Evolutionary conservation across 2,329 filamentous ascomycete genomes (phyloP).

Genomic region (Ophiocordyceps camponoti-floridani): DNA sequence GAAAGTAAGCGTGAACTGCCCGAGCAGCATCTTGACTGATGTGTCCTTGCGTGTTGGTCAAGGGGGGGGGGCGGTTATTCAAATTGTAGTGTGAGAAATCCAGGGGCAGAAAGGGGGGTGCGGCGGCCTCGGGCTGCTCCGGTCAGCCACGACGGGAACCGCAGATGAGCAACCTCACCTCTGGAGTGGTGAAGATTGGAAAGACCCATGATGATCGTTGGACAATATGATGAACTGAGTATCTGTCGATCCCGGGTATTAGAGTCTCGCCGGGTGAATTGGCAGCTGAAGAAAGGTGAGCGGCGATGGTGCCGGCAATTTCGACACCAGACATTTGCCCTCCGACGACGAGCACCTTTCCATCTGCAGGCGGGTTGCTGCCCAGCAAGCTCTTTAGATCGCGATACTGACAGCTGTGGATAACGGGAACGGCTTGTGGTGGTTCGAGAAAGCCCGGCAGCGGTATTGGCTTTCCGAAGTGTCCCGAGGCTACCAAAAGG

Average conservation of each 20-base stretch:
- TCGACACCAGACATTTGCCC: conserved; percentile 74
- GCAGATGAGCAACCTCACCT: conserved; percentile 15
- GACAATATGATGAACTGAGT: conserved; percentile 48
- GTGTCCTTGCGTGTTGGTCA: conserved; percentile 47
- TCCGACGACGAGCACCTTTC: conserved; percentile 56
- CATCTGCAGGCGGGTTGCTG: conserved; percentile 17
- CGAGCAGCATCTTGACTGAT: conserved; percentile 40
- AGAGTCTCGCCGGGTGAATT: conserved; percentile 28
- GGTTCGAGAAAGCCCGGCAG: conserved; percentile 22
- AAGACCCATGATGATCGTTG: conserved; percentile 57
- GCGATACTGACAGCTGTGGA: conserved; percentile 54
- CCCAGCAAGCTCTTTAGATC: conserved; percentile 30
- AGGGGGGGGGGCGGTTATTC: conserved; percentile 36
- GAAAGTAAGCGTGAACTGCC: conserved; percentile 31
- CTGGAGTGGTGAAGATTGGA: conserved; percentile 36
- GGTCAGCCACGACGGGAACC: too few species aligned
- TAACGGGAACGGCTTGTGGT: conserved; percentile 24
- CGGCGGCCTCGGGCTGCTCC: conserved; percentile 22
- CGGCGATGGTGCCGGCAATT: conserved; percentile 53
- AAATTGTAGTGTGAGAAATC: conserved; percentile 60
- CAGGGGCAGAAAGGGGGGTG: conserved; percentile 49
- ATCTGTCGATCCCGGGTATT: conserved; percentile 26
- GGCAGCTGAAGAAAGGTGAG: conserved; percentile 46
- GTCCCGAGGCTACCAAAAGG: conserved; percentile 56
- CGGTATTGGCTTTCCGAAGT: conserved; percentile 46